Base-by-base conservation (phyloP, 768 basidiomycete genomes). In the Termitomyces sp. region DNA sequence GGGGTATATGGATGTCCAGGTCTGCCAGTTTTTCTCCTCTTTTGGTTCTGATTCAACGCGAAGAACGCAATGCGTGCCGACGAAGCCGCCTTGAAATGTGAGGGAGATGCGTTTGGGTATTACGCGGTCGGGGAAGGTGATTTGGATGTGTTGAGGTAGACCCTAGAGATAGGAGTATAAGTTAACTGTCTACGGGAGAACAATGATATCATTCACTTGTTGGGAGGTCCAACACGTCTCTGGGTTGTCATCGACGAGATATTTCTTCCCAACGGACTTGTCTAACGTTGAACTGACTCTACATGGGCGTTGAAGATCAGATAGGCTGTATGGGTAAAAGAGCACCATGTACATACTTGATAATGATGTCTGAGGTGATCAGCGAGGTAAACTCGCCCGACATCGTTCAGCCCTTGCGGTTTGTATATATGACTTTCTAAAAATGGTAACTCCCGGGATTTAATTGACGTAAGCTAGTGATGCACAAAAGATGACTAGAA, bases 11-110 rank as follows among this genome's bases (percentile, higher is more conserved):
- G 77, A 73, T 1, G 77, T 74, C 57, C 83, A 67, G 7, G 67
- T 62, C 48, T 65, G 68, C 87, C 87, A 89, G 44, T 70, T 70
- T 38, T 72, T 72, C 34, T 56, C 66, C 19, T 51, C 56, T 7
- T 63, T 42, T 2, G 37, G 17, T 9, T 65, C 67, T 11, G n/a
- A 59, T 28, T 70, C 69, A 22, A 75, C 63, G 43, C 78, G 71
- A 9, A 91, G 62, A 1, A 71, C 63, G 64, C 88, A 90, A 44
- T 76, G 72, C 8, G 79, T 86, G 19, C 88, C 90, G 0, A 87
- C 91, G 66, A 93, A 93, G 2, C 90, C 90, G 14, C 90, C 90
- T 74, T 93, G 90, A 64, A 93, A 93, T 2, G 86, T 90, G 58
- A 91, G 58, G 19, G 71, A 72, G 17, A 91, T 60, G 24, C 72